Evolutionary conservation across 768 basidiomycete species (phyloP).

Genomic region (Mrakia frigida): DNA sequence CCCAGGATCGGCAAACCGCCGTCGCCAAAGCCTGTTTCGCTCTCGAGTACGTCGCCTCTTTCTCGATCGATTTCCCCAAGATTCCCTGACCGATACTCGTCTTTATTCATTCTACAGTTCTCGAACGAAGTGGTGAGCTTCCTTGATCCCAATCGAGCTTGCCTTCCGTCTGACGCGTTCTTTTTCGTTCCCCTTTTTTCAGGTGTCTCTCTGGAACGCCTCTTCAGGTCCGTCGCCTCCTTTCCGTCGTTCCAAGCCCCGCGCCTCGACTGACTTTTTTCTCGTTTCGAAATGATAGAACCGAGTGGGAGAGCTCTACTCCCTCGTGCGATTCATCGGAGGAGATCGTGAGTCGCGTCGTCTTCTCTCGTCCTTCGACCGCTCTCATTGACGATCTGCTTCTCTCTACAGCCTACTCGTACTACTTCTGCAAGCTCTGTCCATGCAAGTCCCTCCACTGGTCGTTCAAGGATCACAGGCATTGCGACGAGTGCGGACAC

Average conservation of each 20-base stretch:
- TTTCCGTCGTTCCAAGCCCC: too few relatives aligned
- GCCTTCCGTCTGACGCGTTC: too few relatives aligned
- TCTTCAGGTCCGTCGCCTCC: constrained; percentile 47
- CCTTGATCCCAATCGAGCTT: too few relatives aligned
- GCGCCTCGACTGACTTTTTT: too few relatives aligned
- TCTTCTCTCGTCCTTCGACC: too few relatives aligned
- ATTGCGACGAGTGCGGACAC: constrained; percentile 62
- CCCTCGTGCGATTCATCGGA: constrained; percentile 79
- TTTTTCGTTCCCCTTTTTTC: background rate
- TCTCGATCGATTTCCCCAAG: background rate
- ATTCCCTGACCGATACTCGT: too few relatives aligned
- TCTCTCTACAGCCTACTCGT: constrained; percentile 56
- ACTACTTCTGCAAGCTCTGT: constrained; percentile 89
- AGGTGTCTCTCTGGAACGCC: constrained; percentile 70
- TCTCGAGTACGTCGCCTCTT: constrained; percentile 47
- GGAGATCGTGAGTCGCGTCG: constrained; percentile 54
- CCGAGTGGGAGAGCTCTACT: constrained; percentile 97
- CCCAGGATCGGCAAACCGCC: constrained; percentile 71
- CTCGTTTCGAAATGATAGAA: constrained; percentile 47
- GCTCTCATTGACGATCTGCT: too few relatives aligned
- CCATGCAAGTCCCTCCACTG: constrained; percentile 94
- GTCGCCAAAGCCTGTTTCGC: constrained; percentile 97
- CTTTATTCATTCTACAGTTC: too few relatives aligned
- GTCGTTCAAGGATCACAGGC: constrained; percentile 73
- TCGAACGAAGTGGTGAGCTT: too few relatives aligned